Base-by-base conservation (phyloP, 2,329 filamentous ascomycete species). In the Orbilia blumenaviensis region DNA sequence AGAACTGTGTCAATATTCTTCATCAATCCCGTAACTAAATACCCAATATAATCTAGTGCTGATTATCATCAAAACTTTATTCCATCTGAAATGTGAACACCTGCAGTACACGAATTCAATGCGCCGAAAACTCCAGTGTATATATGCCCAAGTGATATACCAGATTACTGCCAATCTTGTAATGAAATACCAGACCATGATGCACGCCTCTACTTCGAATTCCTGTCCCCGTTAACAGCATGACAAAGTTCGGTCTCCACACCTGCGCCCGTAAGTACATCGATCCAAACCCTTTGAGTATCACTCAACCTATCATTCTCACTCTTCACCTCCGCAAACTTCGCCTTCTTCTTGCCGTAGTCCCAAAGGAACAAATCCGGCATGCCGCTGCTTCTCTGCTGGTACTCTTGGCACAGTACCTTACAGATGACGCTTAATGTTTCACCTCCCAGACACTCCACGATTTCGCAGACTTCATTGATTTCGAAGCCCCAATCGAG, bases 271-370 rank as follows among this genome's bases (percentile, higher is more conserved):
- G 90, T 91, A 63, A 99, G 86, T 6, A 97, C 93, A 85, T 98
- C 92, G 80, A 98, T 97, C 95, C 95, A 99, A 79, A 99, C 86
- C 79, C 95, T 86, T 84, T 99, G 95, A 16, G 94, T 96, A 85
- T 99, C 95, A 83, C 94, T 98, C 81, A 99, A 85, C 41, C 93
- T 89, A 85, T 99, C 95, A 83, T 97, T 97, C 82, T 89, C 90
- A 79, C 89, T 92, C 85, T 94, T 93, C 69, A 93, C 91, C 78
- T 80, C 77, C 36, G 77, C 72, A 42, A 79, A 79, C 68, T 34
- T 78, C 77, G 44, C 77, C 79, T 27, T 82, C 50, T 79, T 82
- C 72, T 81, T 78, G 2, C 81, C 80, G 23, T 83, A 80, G 80
- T 89, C 88, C 95, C 95, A 99, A 1, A 99, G 86, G 78, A 99